Percentiles rank a stretch among this genome's conserved stretches.
Evolutionary conservation across 441 rosid genomes (phyloP).

Genomic region (Capsella rubella): DNA sequence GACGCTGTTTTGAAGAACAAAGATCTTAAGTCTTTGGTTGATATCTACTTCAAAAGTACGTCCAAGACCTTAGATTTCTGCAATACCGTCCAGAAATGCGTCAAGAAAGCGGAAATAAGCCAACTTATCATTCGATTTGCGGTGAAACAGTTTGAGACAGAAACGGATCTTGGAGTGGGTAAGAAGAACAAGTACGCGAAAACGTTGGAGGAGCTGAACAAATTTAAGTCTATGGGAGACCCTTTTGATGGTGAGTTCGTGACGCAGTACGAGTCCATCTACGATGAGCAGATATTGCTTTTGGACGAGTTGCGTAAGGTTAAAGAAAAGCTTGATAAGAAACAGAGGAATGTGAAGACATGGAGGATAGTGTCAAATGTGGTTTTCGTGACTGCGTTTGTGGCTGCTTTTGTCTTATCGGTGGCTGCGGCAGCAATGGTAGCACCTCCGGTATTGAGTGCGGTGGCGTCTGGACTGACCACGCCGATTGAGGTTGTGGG

Average conservation of each 20-base stretch:
- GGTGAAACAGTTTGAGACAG: slow-evolving; percentile 34
- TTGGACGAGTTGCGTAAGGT: slow-evolving; percentile 24
- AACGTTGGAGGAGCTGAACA: slow-evolving; percentile 40
- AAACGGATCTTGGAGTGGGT: slow-evolving; percentile 11
- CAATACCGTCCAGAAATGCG: slow-evolving; percentile 27
- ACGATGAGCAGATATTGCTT: slow-evolving; percentile 18
- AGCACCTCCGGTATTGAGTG: not conserved
- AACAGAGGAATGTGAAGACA: slow-evolving; percentile 26
- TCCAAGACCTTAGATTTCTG: slow-evolving; percentile 32
- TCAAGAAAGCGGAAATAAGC: slow-evolving; percentile 21
- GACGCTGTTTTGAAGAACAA: slow-evolving; percentile 33
- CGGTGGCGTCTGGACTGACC: slow-evolving; percentile 20
- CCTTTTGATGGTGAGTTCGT: slow-evolving; percentile 32
- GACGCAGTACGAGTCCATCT: slow-evolving; percentile 13
- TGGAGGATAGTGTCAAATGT: slow-evolving; percentile 31
- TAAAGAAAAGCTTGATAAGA: slow-evolving; percentile 31
- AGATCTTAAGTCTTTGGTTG: slow-evolving; percentile 25
- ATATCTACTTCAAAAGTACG: slow-evolving; percentile 31
- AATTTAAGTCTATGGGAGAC: slow-evolving; percentile 37
- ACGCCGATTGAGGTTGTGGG: slow-evolving; percentile 2
- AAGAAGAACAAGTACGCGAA: slow-evolving; percentile 16
- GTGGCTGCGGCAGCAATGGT: slow-evolving; percentile 26
- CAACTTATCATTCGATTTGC: slow-evolving; percentile 19
- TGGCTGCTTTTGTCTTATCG: slow-evolving; percentile 28
- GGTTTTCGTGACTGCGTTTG: slow-evolving; percentile 23